Evolutionary conservation across 2,329 filamentous ascomycete species (phyloP).

Genomic region (Xylariaceae sp.): DNA sequence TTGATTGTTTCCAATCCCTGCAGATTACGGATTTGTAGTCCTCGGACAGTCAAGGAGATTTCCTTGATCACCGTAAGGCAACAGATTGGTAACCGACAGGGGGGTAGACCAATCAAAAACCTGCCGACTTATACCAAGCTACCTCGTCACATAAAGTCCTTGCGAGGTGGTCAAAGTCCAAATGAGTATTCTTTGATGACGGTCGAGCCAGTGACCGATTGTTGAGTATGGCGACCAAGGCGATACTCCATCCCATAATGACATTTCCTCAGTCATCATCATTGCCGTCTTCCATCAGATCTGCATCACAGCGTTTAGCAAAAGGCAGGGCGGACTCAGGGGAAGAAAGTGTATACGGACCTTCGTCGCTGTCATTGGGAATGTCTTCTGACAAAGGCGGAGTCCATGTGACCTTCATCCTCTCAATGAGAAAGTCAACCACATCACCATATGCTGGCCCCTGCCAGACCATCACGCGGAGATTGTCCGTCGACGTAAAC

Average conservation of each 20-base stretch:
- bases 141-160: neutral
- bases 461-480: slow-evolving; percentile 7
- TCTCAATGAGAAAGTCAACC: slow-evolving; percentile 11
- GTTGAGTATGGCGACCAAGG: neutral
- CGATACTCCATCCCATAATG: too few relatives aligned
- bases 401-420: neutral
- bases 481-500: slow-evolving; percentile 1
- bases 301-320: neutral
- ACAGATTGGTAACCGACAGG: neutral
- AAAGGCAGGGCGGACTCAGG: neutral
- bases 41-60: neutral
- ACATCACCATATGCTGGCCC: slow-evolving; percentile 9
- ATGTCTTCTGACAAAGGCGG: neutral
- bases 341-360: neutral
- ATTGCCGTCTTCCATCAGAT: slow-evolving; percentile 2
- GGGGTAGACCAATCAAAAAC: neutral
- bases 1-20: neutral
- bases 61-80: neutral
- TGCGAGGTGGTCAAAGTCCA: neutral
- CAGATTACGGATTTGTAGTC: neutral
- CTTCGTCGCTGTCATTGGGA: neutral
- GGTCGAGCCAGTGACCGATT: neutral
- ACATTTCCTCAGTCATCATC: neutral
- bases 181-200: neutral
- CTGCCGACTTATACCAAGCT: neutral